Evolutionary conservation across 345 rosid genomes (phyloP).

Genomic region (Eucalyptus marginata): DNA sequence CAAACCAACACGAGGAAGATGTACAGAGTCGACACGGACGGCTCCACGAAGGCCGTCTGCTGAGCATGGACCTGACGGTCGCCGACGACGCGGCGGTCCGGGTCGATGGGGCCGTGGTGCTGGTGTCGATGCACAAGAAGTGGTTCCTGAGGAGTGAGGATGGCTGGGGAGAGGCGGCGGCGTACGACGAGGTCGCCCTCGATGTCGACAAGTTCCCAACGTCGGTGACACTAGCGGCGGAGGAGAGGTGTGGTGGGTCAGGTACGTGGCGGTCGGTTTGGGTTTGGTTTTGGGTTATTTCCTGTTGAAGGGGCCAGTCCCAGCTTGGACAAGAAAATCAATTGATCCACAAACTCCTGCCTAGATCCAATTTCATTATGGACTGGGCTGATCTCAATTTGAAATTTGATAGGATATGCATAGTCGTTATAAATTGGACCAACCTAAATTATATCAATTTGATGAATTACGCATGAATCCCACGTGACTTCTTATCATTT

Average conservation of each 20-base stretch:
- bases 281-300: neutral
- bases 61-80: constrained; percentile 24
- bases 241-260: constrained; percentile 44
- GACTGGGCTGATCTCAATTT: neutral
- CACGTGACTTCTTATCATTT: neutral
- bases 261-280: constrained; percentile 33
- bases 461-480: accelerated
- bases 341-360: neutral
- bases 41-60: constrained; percentile 39
- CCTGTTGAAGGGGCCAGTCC: neutral
- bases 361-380: neutral
- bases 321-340: neutral
- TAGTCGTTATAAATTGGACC: neutral
- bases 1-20: constrained; percentile 69
- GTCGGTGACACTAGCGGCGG: constrained; percentile 37
- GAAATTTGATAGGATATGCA: neutral
- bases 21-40: constrained; percentile 52
- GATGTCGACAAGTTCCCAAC: constrained; percentile 41
- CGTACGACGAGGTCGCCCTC: constrained; percentile 48
- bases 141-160: constrained; percentile 70
- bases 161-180: constrained; percentile 63
- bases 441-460: neutral
- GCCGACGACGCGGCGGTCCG: constrained; percentile 53
- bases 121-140: constrained; percentile 32
- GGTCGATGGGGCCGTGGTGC: constrained; percentile 42